These are phyloP conservation scores for Axilococcus clingmanii DNA, from an alignment of 139 green algal species.

Conservation along the genomic window DNA sequence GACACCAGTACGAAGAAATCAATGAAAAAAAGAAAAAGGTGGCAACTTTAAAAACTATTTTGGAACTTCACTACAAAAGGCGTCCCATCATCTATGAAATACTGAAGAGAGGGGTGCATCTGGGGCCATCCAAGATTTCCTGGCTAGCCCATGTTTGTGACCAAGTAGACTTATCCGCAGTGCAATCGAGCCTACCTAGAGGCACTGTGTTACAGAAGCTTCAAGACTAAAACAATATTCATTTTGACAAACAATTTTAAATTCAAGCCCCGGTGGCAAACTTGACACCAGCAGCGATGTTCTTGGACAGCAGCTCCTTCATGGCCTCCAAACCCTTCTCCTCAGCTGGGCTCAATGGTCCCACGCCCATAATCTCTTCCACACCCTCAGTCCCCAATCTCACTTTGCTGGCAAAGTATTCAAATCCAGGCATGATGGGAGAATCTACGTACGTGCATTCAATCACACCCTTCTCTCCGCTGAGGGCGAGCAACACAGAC, in stretches of 20 bases:
- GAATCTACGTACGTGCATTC: conserved; percentile 71
- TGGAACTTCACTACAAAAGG: no score
- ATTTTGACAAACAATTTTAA: neutral
- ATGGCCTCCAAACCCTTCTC: conserved; percentile 27
- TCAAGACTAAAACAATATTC: neutral
- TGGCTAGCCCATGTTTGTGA: no score
- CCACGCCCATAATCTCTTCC: conserved; percentile 67
- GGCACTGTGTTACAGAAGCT: no score
- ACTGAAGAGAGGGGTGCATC: no score
- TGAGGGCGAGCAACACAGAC: conserved; percentile 62
- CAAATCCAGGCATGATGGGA: conserved; percentile 28
- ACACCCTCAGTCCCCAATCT: conserved; percentile 65
- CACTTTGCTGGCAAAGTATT: conserved; percentile 67
- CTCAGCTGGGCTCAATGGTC: conserved; percentile 49
- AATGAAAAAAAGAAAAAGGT: no score
- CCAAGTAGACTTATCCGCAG: no score
- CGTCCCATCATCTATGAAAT: no score
- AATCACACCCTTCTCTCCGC: conserved; percentile 48
- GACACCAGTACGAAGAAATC: no score
- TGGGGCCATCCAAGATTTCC: no score
- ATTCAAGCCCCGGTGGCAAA: conserved; percentile 50
- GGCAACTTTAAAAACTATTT: no score
- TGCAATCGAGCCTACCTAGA: no score
- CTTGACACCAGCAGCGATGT: conserved; percentile 79
- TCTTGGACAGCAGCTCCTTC: conserved; percentile 51